These are phyloP conservation scores for Tolypocladium tropicale DNA, from an alignment of 2,329 filamentous ascomycete species.

Conservation along the genomic window DNA sequence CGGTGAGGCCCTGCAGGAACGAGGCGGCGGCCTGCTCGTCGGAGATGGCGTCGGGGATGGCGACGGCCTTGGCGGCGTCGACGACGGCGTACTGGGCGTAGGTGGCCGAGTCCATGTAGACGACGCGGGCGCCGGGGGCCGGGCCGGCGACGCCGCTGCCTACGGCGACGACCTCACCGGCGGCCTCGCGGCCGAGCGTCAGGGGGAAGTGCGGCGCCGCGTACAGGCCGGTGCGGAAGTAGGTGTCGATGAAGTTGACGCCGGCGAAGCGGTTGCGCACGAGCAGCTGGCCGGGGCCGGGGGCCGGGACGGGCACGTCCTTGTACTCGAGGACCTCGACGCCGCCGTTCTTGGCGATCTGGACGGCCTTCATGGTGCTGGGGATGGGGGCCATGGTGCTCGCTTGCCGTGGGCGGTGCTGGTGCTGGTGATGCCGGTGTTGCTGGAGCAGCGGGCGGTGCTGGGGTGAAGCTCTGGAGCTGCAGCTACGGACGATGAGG, in stretches of 20 bases:
- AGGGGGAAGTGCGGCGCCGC: conserved; percentile 55
- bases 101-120: conserved; percentile 46
- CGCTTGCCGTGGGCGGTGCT: not conserved
- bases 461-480: not conserved
- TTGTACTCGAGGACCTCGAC: conserved; percentile 62
- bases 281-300: conserved; percentile 61
- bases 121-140: conserved; percentile 58
- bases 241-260: conserved; percentile 85
- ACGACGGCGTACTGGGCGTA: conserved; percentile 50
- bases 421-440: not conserved
- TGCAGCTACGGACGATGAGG: no score
- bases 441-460: not conserved
- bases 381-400: conserved; percentile 59
- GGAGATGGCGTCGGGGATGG: conserved; percentile 52
- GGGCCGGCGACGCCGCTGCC: conserved; percentile 44
- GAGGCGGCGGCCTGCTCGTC: conserved; percentile 56
- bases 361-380: conserved; percentile 59
- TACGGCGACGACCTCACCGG: conserved; percentile 57
- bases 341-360: conserved; percentile 55
- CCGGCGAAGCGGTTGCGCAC: conserved; percentile 73
- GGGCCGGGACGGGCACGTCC: conserved; percentile 57
- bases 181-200: conserved; percentile 70
- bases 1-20: conserved; percentile 75
- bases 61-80: conserved; percentile 42
- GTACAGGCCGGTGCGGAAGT: conserved; percentile 83